A percentile compares a stretch with the other conserved stretches of the same genome.
Conservation (phyloP, 805 yeast genomes). For the Spathaspora sp. region DNA sequence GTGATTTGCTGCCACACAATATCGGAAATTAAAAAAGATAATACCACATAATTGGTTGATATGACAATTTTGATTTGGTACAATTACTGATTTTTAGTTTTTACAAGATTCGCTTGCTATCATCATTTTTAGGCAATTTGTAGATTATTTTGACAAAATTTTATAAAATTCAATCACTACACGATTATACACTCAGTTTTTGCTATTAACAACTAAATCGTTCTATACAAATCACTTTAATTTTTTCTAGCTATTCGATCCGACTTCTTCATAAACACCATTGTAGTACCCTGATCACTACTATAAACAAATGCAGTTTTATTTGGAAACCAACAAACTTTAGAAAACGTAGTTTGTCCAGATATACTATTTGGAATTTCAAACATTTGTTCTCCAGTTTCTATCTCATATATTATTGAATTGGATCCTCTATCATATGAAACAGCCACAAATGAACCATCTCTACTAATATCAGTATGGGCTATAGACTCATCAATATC, state of each 20-base stretch:
- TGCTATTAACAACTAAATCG: too few relatives aligned
- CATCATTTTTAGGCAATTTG: too few relatives aligned
- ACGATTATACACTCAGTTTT: too few relatives aligned
- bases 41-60: too few relatives aligned
- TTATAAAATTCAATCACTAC: too few relatives aligned
- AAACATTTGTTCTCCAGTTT: slow-evolving; percentile 22
- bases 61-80: too few relatives aligned
- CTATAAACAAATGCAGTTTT: slow-evolving; percentile 27
- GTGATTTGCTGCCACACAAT: too few relatives aligned
- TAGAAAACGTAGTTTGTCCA: slow-evolving; percentile 25
- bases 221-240: background rate
- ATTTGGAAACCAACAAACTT: slow-evolving; percentile 33
- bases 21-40: too few relatives aligned
- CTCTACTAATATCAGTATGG: slow-evolving; percentile 37
- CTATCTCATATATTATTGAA: slow-evolving; percentile 36
- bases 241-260: background rate
- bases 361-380: slow-evolving; percentile 26
- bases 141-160: too few relatives aligned
- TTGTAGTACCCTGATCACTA: slow-evolving; percentile 26
- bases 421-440: slow-evolving; percentile 42
- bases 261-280: slow-evolving; percentile 19
- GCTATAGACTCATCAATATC: slow-evolving; percentile 42
- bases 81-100: too few relatives aligned
- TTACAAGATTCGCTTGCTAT: too few relatives aligned
- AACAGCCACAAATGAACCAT: slow-evolving; percentile 44